A percentile compares a stretch with the other conserved stretches of the same genome.
Evolutionary conservation across 768 basidiomycete species (phyloP).

Genomic region (Galerina sulciceps): DNA sequence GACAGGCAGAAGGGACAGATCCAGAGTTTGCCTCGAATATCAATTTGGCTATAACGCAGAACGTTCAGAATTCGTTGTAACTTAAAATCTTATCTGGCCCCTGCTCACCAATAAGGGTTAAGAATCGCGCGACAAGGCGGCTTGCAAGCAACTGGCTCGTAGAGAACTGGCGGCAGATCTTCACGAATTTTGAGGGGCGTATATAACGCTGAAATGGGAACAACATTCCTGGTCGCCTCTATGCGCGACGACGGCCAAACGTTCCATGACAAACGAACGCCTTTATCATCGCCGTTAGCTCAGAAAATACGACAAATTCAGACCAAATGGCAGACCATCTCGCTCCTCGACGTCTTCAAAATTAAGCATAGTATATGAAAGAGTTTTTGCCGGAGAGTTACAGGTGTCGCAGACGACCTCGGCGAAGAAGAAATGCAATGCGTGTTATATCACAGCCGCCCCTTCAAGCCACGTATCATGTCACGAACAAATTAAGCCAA

Average conservation of each 20-base stretch:
- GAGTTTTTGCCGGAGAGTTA: conserved; percentile 19
- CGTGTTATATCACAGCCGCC: conserved; percentile 8
- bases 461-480: conserved; percentile 37
- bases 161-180: conserved; percentile 87
- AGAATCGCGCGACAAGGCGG: conserved; percentile 96
- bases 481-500: conserved; percentile 24
- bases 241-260: conserved; percentile 98
- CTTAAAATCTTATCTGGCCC: background rate
- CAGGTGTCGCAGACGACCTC: conserved; percentile 46
- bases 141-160: conserved; percentile 99
- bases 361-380: conserved; percentile 59
- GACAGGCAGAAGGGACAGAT: conserved; percentile 99
- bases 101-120: conserved; percentile 72
- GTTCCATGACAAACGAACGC: conserved; percentile 97
- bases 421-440: conserved; percentile 23
- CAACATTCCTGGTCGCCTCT: conserved; percentile 96
- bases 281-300: conserved; percentile 40
- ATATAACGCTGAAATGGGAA: conserved; percentile 96
- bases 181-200: conserved; percentile 71
- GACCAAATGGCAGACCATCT: conserved; percentile 69
- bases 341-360: conserved; percentile 98
- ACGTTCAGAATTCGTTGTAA: conserved; percentile 9
- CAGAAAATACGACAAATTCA: background rate
- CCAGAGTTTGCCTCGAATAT: conserved; percentile 98
- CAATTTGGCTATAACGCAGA: conserved; percentile 78